Percentiles rank a stretch among this genome's conserved stretches.
These are phyloP conservation scores for Zymoseptoria crescenta DNA, from an alignment of 2,329 filamentous ascomycete species.

Conservation along the genomic window DNA sequence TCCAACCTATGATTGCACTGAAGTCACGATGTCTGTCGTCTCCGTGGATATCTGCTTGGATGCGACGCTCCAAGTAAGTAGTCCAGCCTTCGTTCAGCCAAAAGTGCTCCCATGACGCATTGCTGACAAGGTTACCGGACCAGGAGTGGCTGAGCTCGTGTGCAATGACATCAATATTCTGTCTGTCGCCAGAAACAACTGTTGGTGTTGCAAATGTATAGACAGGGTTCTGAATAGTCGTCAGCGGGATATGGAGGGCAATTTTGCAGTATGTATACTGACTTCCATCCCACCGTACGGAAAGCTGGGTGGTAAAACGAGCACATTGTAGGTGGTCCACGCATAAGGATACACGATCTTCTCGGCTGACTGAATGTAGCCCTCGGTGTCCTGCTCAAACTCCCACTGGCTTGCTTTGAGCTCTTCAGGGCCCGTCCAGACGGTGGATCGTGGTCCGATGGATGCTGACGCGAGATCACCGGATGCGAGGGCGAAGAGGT, in stretches of 20 bases:
- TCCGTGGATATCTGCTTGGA: conserved; percentile 64
- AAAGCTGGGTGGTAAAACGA: conserved; percentile 83
- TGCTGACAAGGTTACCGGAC: conserved; percentile 80
- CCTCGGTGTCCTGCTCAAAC: conserved; percentile 82
- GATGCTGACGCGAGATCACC: conserved; percentile 78
- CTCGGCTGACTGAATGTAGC: conserved; percentile 81
- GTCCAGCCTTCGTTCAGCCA: conserved; percentile 78
- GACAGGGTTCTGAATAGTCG: conserved; percentile 70
- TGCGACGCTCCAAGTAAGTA: conserved; percentile 82
- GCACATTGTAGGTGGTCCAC: conserved; percentile 92
- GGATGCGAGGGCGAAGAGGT: conserved; percentile 84
- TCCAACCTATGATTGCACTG: conserved; percentile 93
- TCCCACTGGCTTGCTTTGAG: conserved; percentile 81
- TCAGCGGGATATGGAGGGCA: conserved; percentile 78
- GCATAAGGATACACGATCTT: conserved; percentile 74
- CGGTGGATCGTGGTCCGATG: conserved; percentile 76
- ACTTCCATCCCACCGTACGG: conserved; percentile 54
- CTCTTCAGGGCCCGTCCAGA: conserved; percentile 83
- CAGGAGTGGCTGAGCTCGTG: conserved; percentile 72
- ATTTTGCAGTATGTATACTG: conserved; percentile 15
- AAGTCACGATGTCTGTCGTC: conserved; percentile 85
- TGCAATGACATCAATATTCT: conserved; percentile 94
- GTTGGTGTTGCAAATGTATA: conserved; percentile 95
- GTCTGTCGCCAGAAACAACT: conserved; percentile 71
- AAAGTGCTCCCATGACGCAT: conserved; percentile 64